Percentiles rank a stretch among this genome's conserved stretches.
These are phyloP conservation scores for Phellinidium pouzarii DNA, from an alignment of 1,284 basidiomycete genomes.

Conservation along the genomic window DNA sequence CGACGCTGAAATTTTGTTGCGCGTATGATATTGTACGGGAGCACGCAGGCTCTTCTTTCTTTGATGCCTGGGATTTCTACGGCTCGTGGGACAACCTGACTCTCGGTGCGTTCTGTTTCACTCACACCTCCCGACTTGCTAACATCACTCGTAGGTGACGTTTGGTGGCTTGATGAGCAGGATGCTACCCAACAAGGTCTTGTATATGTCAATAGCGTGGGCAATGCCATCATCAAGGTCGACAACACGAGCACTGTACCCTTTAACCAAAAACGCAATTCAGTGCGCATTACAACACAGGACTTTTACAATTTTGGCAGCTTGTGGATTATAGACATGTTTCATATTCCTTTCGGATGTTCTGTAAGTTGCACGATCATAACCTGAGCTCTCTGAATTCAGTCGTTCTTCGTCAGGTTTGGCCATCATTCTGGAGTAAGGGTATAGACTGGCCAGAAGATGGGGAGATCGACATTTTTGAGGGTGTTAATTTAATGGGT, in stretches of 20 bases:
- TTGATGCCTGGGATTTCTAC: conserved; percentile 55
- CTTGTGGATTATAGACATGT: conserved; percentile 53
- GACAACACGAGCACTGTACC: conserved; percentile 47
- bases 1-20: not conserved
- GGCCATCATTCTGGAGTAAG: conserved; percentile 53
- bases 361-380: conserved; percentile 38
- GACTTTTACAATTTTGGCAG: conserved; percentile 49
- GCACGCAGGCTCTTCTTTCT: conserved; percentile 49
- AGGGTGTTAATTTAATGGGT: conserved; percentile 43
- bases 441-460: conserved; percentile 47
- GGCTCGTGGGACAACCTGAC: conserved; percentile 56
- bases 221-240: conserved; percentile 52
- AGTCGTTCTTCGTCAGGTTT: conserved; percentile 31
- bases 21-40: conserved; percentile 39
- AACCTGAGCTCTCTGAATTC: not conserved
- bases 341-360: conserved; percentile 61
- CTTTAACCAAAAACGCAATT: conserved; percentile 45
- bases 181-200: conserved; percentile 38
- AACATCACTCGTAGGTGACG: conserved; percentile 36
- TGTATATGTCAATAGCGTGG: conserved; percentile 48
- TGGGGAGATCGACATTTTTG: conserved; percentile 54
- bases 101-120: conserved; percentile 38
- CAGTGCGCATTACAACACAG: conserved; percentile 49
- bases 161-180: conserved; percentile 41
- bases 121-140: not conserved